Conservation (phyloP, 2,329 filamentous ascomycete genomes). For the Fusarium udum region DNA sequence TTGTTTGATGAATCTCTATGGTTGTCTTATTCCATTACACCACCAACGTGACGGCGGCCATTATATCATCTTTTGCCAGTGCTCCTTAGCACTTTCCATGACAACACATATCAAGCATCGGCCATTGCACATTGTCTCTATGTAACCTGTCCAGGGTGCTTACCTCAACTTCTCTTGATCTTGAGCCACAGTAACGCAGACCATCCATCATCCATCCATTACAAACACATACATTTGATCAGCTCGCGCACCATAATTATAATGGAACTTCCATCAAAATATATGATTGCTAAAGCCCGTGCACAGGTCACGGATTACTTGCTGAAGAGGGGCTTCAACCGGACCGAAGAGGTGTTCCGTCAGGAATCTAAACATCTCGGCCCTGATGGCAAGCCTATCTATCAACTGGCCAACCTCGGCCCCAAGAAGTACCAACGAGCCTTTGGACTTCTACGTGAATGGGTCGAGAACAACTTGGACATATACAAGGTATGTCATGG, state of each 20-base stretch:
- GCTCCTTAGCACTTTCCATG: background rate
- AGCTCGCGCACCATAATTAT: background rate
- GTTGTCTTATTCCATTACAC: background rate
- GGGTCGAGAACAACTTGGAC: constrained; percentile 92
- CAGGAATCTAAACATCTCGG: constrained; percentile 89
- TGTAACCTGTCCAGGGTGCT: background rate
- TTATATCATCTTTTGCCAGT: background rate
- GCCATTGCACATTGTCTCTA: background rate
- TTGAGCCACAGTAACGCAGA: background rate
- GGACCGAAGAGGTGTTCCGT: constrained; percentile 91
- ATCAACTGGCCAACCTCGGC: constrained; percentile 73
- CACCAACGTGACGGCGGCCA: background rate
- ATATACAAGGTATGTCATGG: constrained; percentile 79
- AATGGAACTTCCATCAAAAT: background rate
- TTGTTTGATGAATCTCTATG: background rate
- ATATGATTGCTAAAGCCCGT: background rate
- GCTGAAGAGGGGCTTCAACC: constrained; percentile 91
- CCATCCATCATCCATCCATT: background rate
- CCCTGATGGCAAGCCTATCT: constrained; percentile 79
- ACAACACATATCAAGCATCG: background rate
- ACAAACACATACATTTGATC: background rate
- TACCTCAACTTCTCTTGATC: background rate
- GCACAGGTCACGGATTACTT: constrained; percentile 87
- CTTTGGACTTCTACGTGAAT: constrained; percentile 77
- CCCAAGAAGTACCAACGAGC: constrained; percentile 81